Evolutionary conservation across 106 monocot species (phyloP).

Genomic region (Posidonia australis): DNA sequence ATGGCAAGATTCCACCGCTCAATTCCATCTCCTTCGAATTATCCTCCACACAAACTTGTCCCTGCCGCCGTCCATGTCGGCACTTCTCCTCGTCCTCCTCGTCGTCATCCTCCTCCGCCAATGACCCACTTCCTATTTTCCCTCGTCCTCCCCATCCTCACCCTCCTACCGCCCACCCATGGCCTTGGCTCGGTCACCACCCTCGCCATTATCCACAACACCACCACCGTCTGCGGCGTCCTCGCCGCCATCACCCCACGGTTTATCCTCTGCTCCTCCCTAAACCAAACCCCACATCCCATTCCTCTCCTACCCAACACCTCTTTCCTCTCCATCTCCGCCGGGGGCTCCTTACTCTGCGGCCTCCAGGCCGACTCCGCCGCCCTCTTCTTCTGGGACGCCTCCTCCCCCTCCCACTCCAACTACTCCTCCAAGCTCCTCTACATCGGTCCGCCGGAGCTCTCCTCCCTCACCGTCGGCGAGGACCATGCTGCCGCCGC

Average conservation of each 20-base stretch:
- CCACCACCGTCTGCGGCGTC: constrained; percentile 4
- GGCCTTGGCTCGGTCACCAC: not conserved
- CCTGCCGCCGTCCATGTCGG: not conserved
- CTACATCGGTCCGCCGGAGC: constrained; percentile 27
- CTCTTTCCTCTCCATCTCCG: constrained; percentile 18
- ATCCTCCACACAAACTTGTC: not conserved
- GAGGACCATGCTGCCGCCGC: constrained; percentile 40
- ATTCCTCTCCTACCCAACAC: constrained; percentile 7
- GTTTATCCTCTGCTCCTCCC: not conserved
- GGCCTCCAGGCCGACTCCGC: constrained; percentile 3
- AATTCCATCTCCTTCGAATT: not conserved
- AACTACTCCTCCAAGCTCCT: constrained; percentile 33
- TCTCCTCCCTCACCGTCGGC: constrained; percentile 49
- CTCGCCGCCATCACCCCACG: not conserved
- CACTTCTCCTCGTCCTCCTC: too few species aligned
- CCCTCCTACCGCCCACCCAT: not conserved
- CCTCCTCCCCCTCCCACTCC: not conserved
- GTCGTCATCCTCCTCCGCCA: not conserved
- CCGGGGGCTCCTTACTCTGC: constrained; percentile 15
- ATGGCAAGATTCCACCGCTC: too few species aligned
- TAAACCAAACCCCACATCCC: not conserved
- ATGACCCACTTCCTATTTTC: not conserved
- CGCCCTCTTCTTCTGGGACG: constrained; percentile 56
- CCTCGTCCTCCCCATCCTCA: not conserved
- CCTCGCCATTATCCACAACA: constrained; percentile 1